A percentile compares a stretch with the other conserved stretches of the same genome.
phyloP scores from a whole-genome alignment of 257 asterid species.

The Petunia axillaris region DNA sequence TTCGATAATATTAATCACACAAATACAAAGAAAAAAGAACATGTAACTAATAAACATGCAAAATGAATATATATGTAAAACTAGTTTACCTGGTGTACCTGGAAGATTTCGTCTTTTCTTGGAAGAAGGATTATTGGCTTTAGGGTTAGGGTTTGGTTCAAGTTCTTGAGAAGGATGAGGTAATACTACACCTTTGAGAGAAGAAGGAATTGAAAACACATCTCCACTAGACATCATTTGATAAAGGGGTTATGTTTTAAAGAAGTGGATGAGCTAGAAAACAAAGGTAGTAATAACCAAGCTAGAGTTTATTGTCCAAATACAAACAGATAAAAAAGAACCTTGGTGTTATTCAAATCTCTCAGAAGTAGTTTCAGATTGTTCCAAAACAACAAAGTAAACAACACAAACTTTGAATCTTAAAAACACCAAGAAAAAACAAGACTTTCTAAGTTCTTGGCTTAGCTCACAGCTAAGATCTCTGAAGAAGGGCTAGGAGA shows the following conservation, averaged over 20 bases:
- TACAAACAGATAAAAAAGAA: constrained; percentile 51
- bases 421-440: constrained; percentile 40
- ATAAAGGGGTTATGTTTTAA: constrained; percentile 22
- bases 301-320: constrained; percentile 33
- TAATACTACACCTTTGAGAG: constrained; percentile 41
- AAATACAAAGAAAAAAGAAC: not conserved
- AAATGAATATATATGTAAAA: not conserved
- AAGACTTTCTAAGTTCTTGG: not conserved
- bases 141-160: constrained; percentile 60
- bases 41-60: not conserved
- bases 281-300: constrained; percentile 41
- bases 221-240: constrained; percentile 77
- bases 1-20: not conserved
- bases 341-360: constrained; percentile 58
- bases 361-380: constrained; percentile 32
- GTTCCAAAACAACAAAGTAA: constrained; percentile 44
- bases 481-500: constrained; percentile 36
- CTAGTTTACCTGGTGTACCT: constrained; percentile 74
- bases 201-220: constrained; percentile 59
- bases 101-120: constrained; percentile 87
- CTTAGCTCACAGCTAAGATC: constrained; percentile 18
- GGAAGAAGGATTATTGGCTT: constrained; percentile 43
- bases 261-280: constrained; percentile 36
- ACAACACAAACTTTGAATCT: constrained; percentile 32
- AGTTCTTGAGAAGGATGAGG: constrained; percentile 32